A percentile compares a stretch with the other conserved stretches of the same genome.
phyloP scores from a whole-genome alignment of 306 rosid genomes.

The Glycyrrhiza uralensis region DNA sequence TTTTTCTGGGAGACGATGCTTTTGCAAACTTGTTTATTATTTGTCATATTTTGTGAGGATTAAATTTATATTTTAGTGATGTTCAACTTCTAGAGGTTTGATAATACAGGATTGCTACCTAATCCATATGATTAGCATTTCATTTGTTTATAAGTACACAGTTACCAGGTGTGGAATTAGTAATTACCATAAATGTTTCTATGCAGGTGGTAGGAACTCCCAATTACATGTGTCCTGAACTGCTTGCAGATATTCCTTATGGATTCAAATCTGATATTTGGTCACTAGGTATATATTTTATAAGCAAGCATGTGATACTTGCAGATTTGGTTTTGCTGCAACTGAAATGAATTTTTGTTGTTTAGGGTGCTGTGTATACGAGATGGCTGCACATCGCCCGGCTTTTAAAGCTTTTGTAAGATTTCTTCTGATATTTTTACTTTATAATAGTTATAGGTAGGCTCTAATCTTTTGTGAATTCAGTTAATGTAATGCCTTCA shows the following conservation, averaged over 20 bases:
- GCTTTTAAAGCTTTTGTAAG: conserved; percentile 99
- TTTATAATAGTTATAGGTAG: background rate
- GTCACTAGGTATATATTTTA: conserved; percentile 81
- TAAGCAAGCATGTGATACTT: background rate
- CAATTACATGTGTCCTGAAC: conserved; percentile 99
- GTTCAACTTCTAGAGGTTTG: background rate
- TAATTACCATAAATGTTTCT: conserved; percentile 19
- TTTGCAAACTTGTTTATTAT: background rate
- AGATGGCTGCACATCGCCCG: conserved; percentile 99
- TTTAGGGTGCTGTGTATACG: conserved; percentile 95
- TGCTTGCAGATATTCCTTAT: conserved; percentile 97
- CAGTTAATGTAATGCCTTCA: background rate
- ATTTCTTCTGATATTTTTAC: conserved; percentile 25
- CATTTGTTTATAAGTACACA: background rate
- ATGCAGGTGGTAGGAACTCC: conserved; percentile 98
- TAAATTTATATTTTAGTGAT: background rate
- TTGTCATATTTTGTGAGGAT: background rate
- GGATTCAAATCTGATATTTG: conserved; percentile 99
- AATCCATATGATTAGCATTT: background rate
- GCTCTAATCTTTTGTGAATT: background rate
- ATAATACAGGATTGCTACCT: background rate
- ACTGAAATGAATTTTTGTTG: conserved; percentile 35
- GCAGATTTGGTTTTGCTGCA: conserved; percentile 4
- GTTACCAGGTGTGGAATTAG: background rate
- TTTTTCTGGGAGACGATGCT: background rate